phyloP scores from a whole-genome alignment of 164 flowering plant genomes.

The Dillenia suffruticosa region DNA sequence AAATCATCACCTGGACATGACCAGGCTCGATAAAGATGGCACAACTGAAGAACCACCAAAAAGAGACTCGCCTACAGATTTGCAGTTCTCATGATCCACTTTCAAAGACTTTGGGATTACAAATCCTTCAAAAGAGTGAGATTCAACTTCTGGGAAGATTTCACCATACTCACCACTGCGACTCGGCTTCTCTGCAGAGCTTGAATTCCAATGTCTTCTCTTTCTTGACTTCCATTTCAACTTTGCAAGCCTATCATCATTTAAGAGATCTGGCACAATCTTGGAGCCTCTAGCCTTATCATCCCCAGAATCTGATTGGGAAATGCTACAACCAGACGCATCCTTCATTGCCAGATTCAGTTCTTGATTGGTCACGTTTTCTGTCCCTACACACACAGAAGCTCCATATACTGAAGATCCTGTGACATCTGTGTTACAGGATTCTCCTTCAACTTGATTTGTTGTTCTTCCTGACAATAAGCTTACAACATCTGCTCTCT shows the following conservation, averaged over 20 bases:
- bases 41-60: slow-evolving; percentile 41
- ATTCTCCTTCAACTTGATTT: slow-evolving; percentile 9
- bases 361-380: slow-evolving; percentile 1
- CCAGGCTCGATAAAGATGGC: slow-evolving; percentile 58
- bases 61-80: slow-evolving; percentile 39
- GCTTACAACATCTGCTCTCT: slow-evolving; percentile 46
- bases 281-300: slow-evolving; percentile 7
- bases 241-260: slow-evolving; percentile 41
- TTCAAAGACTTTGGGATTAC: slow-evolving; percentile 30
- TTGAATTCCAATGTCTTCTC: slow-evolving; percentile 36
- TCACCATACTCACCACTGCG: slow-evolving; percentile 6
- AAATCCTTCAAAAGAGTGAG: slow-evolving; percentile 22
- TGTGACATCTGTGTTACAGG: not conserved
- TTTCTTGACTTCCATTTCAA: slow-evolving; percentile 63
- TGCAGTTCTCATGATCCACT: slow-evolving; percentile 69
- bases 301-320: slow-evolving; percentile 2
- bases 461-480: slow-evolving; percentile 14
- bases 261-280: slow-evolving; percentile 33
- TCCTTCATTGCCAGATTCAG: not conserved
- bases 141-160: slow-evolving; percentile 16
- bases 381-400: not conserved
- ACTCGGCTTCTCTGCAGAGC: slow-evolving; percentile 11
- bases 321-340: slow-evolving; percentile 4
- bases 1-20: slow-evolving; percentile 61
- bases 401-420: too few species aligned